Evolutionary conservation across 768 basidiomycete genomes (phyloP), one percentile per base, ranked within the genome.

Genomic region (Suillus decipiens): DNA sequence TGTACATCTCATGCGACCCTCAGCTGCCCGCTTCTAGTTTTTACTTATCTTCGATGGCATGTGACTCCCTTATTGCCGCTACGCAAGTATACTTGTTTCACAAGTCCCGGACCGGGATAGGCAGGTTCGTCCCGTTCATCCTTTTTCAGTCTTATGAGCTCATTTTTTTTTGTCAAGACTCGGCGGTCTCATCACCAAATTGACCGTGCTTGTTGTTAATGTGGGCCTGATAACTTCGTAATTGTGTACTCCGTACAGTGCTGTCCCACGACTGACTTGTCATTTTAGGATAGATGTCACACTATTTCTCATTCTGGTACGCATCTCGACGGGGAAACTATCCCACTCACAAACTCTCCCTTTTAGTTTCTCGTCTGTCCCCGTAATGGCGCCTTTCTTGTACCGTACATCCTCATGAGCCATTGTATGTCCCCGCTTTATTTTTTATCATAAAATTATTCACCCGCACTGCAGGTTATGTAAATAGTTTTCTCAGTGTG

Each of bases 401-500:
- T 77, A 11, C 76, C 76, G 0, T 77, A 77, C 59, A 75, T 77
- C 59, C 73, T 77, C 6, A 76, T 77, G 70, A 78, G 77, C 36
- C 76, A 78, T 60, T 77, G 76, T 74, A 39, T 50, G 77, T 50
- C 42, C 11, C 19, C 59, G n/a, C 7, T 28, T 43, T 19, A 11
- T 63, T 41, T 45, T 61, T 6, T 43, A 10, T 39, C 8, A 3
- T 63, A 15, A 28, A 45, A 19, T n/a, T 5, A 14, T 19, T 17
- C 39, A 12, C 4, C n/a, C 41, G 17, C 28, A 33, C 62, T 31
- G 11, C 39, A 77, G 76, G 71, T 64, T 78, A 77, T 68, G 70
- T 77, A 56, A 78, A 77, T 51, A 77, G 77, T 24, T 77, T 78
- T 59, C 61, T 77, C 60, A 77, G 76, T 62, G 71, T 77, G 76